phyloP scores from a whole-genome alignment of 1,139 yeast genomes.

The Pichia sp. region DNA sequence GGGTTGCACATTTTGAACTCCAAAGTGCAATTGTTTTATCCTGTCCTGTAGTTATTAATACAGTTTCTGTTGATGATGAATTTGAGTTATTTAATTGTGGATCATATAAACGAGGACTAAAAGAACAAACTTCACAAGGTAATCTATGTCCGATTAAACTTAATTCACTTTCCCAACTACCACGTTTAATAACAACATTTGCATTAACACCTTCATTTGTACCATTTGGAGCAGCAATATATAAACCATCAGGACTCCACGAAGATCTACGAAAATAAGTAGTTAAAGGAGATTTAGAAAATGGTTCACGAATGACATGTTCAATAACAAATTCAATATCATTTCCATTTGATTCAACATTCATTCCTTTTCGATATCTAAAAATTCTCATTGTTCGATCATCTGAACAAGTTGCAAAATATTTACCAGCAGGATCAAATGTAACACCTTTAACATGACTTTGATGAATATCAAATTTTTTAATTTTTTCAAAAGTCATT shows the following conservation, averaged over 20 bases:
- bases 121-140: slow-evolving; percentile 90
- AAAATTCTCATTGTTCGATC: slow-evolving; percentile 86
- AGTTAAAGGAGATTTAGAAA: slow-evolving; percentile 81
- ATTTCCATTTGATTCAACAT: slow-evolving; percentile 42
- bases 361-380: slow-evolving; percentile 57
- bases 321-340: slow-evolving; percentile 84
- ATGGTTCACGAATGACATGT: slow-evolving; percentile 76
- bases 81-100: slow-evolving; percentile 22
- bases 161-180: slow-evolving; percentile 86
- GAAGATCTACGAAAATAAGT: slow-evolving; percentile 88
- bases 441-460: slow-evolving; percentile 95
- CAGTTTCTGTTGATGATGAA: slow-evolving; percentile 33
- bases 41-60: slow-evolving; percentile 76
- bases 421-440: slow-evolving; percentile 96
- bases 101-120: slow-evolving; percentile 68
- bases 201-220: slow-evolving; percentile 95
- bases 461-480: slow-evolving; percentile 86
- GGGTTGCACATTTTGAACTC: slow-evolving; percentile 58
- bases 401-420: slow-evolving; percentile 94
- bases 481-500: slow-evolving; percentile 79
- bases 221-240: slow-evolving; percentile 94
- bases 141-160: slow-evolving; percentile 93
- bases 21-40: slow-evolving; percentile 67
- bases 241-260: slow-evolving; percentile 98
- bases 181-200: slow-evolving; percentile 81